Base-by-base conservation (phyloP, 2,329 filamentous ascomycete species). In the Trichoderma endophyticum region DNA sequence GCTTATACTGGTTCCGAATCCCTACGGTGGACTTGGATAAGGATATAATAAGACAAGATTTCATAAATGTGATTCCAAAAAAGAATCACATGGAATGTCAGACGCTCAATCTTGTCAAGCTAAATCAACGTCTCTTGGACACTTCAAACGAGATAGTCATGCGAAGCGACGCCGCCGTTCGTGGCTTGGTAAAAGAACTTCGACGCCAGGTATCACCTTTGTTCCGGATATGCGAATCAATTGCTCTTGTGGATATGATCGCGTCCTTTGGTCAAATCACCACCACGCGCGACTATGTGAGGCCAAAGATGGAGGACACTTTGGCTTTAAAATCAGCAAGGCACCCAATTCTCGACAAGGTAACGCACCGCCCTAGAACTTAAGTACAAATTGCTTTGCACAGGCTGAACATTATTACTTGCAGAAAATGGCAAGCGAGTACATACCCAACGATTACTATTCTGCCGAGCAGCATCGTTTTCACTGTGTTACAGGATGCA, bases 401-500 rank as follows among this genome's bases (percentile, higher is more conserved):
- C 4, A n/a, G 15, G n/a, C 70, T 71, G 36, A 71, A 11, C 8
- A 21, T 28, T 15, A 15, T 74, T 32, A 43, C 30, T 51, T 32
- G 0, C 64, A 88, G 84, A 88, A 91, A 2, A 89, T 93, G 75
- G 82, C 84, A 1, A 87, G 87, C 60, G 89, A 88, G 26, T 97
- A 93, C 78, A 85, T 98, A 4, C 93, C 96, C 0, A 98, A 98
- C 74, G 95, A 98, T 77, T 93, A 95, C 32, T 98, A 95, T 77
- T 92, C 93, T 3, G 92, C 91, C 0, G 87, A 92, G 39, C 90
- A 95, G 73, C 90, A 90, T 43, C 90, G 95, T 1, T 97, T 98
- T 77, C 95, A 98, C 75, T 92, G 98, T 73, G 91, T 99, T 74
- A 98, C 95, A 0, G 95, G 96, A 4, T 97, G 93, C 80, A 99